Conservation (phyloP, 345 rosid species). For the Eucalyptus viminalis region DNA sequence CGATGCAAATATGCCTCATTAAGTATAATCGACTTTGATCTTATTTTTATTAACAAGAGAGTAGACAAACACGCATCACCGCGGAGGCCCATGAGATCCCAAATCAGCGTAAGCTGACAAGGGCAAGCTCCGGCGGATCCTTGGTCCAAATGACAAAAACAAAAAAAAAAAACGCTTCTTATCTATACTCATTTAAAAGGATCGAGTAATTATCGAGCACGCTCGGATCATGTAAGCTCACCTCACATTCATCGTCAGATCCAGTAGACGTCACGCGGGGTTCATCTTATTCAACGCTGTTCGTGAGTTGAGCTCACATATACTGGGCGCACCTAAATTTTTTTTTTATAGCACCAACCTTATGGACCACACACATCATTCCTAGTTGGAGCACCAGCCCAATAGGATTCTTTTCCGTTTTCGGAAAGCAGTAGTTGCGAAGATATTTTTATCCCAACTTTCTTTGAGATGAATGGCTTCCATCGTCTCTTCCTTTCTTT, state of each 20-base stretch:
- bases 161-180: background rate
- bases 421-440: background rate
- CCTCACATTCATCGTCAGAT: background rate
- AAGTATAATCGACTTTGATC: background rate
- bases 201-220: background rate
- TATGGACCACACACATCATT: no score
- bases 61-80: background rate
- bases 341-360: no score
- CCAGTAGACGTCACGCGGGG: background rate
- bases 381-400: background rate
- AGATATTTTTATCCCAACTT: background rate
- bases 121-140: no score
- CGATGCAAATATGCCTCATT: background rate
- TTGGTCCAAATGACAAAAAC: background rate
- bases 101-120: no score
- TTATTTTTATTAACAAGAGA: background rate
- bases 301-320: background rate
- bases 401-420: background rate
- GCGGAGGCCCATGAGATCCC: no score
- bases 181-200: background rate
- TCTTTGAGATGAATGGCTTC: background rate
- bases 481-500: background rate
- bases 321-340: background rate
- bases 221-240: background rate
- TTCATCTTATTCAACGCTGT: background rate